Base-by-base conservation (phyloP, 768 basidiomycete species). In the Boletus barrowsii region DNA sequence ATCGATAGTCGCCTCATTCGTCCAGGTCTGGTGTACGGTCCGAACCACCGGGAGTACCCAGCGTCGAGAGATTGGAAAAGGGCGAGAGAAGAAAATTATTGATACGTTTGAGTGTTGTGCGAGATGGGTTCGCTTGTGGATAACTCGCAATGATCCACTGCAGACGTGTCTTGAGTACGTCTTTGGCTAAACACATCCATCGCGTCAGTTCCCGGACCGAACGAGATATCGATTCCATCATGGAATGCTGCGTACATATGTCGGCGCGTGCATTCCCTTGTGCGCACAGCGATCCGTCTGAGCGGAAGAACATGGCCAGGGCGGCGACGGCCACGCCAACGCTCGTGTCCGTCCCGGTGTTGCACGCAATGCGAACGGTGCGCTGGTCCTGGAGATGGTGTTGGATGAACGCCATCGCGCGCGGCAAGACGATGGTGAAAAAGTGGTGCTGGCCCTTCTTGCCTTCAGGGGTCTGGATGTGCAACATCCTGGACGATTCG, bases 121-220 rank as follows among this genome's bases (percentile, higher is more conserved):
- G 80, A 10, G 90, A 85, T 0, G 96, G 95, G 66, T 97, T 98
- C 4, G 86, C 88, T 50, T 76, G 74, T 6, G 90, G 88, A 48
- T 79, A 73, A 58, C 83, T 86, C 18, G 86, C 76, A 54, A 94
- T 87, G 45, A 98, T 83, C 90, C 90, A 93, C 65, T 98, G 87
- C 35, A 98, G 75, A 17, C 93, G 79, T 13, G 76, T 85, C 11
- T 83, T 81, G 57, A 98, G 82, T 13, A 78, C 71, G 18, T 76
- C 69, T 68, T 97, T 97, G 58, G 75, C 77, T 42, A 18, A 17
- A 7, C 15, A 63, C 18, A 35, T 35, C 37, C 35, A 56, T 18
- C 20, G 9, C 1, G 30, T 58, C 13, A 64, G 47, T 18, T 10
- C 24, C n/a, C 10, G 33, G 33, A 39, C 43, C 10, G 18, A 20